A percentile compares a stretch with the other conserved stretches of the same genome.
phyloP scores from a whole-genome alignment of 169 alveolate genomes.

The Neospora caninum region DNA sequence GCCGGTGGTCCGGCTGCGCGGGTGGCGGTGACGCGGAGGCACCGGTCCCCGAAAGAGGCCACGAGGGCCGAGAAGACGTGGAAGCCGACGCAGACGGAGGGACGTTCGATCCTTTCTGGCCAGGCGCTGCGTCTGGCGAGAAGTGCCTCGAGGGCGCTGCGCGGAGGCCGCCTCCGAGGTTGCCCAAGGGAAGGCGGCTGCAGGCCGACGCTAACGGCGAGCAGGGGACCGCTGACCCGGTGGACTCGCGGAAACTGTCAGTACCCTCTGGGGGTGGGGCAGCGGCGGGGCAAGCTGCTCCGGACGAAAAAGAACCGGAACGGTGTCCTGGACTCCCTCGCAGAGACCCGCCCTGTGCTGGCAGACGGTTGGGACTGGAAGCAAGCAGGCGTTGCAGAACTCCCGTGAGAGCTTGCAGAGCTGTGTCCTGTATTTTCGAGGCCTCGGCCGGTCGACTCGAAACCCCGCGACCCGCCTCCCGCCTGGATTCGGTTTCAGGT shows the following conservation, averaged over 20 bases:
- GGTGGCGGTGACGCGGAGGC: neutral
- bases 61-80: neutral
- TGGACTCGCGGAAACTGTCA: too few relatives aligned
- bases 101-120: too few relatives aligned
- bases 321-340: neutral
- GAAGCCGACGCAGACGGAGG: neutral
- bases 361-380: neutral
- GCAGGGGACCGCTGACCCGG: neutral
- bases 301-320: neutral
- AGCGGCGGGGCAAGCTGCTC: neutral
- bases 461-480: too few relatives aligned
- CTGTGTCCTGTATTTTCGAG: neutral
- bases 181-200: neutral
- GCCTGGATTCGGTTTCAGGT: too few relatives aligned
- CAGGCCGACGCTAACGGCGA: neutral
- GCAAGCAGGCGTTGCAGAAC: neutral
- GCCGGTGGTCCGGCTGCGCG: neutral
- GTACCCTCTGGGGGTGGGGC: neutral
- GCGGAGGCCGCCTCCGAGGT: neutral
- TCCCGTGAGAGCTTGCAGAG: neutral
- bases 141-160: neutral
- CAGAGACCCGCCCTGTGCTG: neutral
- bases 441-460: neutral
- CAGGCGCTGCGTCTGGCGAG: neutral
- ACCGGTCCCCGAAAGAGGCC: neutral